These are phyloP conservation scores for Lodderomyces oxycetoniae DNA, from an alignment of 1,139 yeast species.

Conservation along the genomic window DNA sequence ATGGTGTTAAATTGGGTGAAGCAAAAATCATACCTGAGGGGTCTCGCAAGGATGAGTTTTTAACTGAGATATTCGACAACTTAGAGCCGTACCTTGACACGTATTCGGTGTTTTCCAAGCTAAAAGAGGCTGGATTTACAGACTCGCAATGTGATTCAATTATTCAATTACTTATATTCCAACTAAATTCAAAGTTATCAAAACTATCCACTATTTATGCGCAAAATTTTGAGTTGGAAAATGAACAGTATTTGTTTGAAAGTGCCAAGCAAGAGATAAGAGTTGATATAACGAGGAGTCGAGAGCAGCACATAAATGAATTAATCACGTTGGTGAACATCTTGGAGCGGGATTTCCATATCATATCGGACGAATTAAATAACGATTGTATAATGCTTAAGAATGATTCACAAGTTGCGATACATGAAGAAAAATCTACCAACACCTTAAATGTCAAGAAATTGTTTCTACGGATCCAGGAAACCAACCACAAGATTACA, in stretches of 20 bases:
- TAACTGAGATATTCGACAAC: constrained; percentile 35
- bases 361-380: constrained; percentile 71
- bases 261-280: constrained; percentile 88
- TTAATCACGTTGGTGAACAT: constrained; percentile 62
- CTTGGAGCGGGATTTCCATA: constrained; percentile 66
- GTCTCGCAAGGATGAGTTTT: constrained; percentile 16
- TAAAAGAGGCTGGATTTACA: constrained; percentile 46
- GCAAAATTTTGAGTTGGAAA: constrained; percentile 70
- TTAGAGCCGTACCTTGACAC: constrained; percentile 53
- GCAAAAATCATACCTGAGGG: constrained; percentile 10
- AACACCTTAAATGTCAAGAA: constrained; percentile 73
- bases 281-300: constrained; percentile 69
- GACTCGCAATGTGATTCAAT: constrained; percentile 51
- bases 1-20: constrained; percentile 4
- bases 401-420: constrained; percentile 77
- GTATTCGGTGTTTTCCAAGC: constrained; percentile 38
- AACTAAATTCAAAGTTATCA: constrained; percentile 50
- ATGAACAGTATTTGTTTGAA: constrained; percentile 81
- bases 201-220: constrained; percentile 57
- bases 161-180: constrained; percentile 45
- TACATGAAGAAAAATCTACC: constrained; percentile 82
- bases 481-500: constrained; percentile 78
- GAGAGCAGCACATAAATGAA: constrained; percentile 70
- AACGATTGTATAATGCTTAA: constrained; percentile 61
- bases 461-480: constrained; percentile 71